Conservation (phyloP, 2,329 filamentous ascomycete species). For the Ophiostoma perfectum region DNA sequence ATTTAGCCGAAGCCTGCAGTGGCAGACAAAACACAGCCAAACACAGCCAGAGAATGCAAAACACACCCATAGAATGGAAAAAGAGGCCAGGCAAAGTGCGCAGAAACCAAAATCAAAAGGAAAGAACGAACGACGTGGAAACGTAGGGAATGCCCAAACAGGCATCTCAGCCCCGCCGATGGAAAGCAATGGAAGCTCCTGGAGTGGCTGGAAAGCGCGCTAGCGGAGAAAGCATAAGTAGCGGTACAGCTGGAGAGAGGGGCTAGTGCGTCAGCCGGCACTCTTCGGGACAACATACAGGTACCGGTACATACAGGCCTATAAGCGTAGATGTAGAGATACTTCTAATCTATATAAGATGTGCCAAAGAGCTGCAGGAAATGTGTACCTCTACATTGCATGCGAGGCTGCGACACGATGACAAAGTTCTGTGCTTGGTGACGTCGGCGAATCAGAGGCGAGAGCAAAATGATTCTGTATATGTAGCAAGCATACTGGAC, state of each 20-base stretch:
- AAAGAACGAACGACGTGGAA: slow-evolving; percentile 7
- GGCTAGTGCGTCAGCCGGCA: not conserved
- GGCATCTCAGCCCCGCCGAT: slow-evolving; percentile 28
- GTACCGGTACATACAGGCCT: slow-evolving; percentile 8
- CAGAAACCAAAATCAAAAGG: not conserved
- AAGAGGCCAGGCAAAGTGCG: not conserved
- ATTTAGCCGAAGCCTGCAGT: too few species aligned
- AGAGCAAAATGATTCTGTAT: not conserved
- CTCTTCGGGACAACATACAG: not conserved
- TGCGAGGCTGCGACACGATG: slow-evolving; percentile 13
- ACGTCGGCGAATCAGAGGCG: slow-evolving; percentile 7
- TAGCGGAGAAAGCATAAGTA: slow-evolving; percentile 14
- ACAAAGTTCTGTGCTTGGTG: not conserved
- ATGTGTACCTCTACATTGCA: not conserved
- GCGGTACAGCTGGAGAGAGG: not conserved
- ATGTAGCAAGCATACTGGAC: not conserved
- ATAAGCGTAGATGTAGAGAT: slow-evolving; percentile 3
- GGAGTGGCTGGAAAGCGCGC: slow-evolving; percentile 23
- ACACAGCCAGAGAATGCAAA: not conserved
- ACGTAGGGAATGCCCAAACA: slow-evolving; percentile 20
- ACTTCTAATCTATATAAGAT: not conserved
- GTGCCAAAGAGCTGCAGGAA: too few species aligned
- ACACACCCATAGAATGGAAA: too few species aligned
- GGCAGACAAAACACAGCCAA: too few species aligned
- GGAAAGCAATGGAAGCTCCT: slow-evolving; percentile 29